Percentiles rank a stretch among this genome's conserved stretches.
Evolutionary conservation across 345 rosid genomes (phyloP).

Genomic region (Limnanthes douglasii): DNA sequence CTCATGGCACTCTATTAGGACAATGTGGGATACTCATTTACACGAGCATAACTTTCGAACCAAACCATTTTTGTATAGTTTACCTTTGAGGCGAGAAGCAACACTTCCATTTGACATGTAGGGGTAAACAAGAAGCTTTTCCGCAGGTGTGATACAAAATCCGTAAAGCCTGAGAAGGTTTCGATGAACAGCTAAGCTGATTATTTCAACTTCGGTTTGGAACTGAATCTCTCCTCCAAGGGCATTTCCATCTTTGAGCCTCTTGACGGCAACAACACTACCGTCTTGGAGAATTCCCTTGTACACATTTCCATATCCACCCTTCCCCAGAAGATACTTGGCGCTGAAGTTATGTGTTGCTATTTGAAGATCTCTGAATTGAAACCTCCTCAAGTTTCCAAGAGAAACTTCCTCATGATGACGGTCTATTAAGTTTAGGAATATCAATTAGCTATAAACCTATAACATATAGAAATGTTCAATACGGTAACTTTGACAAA

Average conservation of each 20-base stretch:
- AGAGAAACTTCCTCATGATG: slow-evolving; percentile 23
- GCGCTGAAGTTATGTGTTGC: slow-evolving; percentile 21
- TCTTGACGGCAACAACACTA: slow-evolving; percentile 20
- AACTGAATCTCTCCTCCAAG: slow-evolving; percentile 27
- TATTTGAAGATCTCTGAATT: slow-evolving; percentile 20
- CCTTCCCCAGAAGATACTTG: slow-evolving; percentile 21
- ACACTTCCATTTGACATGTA: slow-evolving; percentile 26
- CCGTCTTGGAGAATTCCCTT: slow-evolving; percentile 16
- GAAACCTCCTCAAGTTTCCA: slow-evolving; percentile 20
- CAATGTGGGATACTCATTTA: no score
- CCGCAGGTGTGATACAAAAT: slow-evolving; percentile 20
- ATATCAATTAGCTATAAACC: slow-evolving; percentile 1
- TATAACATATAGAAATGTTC: slow-evolving; percentile 5
- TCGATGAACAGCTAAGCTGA: slow-evolving; percentile 23
- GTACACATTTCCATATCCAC: slow-evolving; percentile 25
- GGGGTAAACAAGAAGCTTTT: slow-evolving; percentile 25
- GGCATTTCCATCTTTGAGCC: slow-evolving; percentile 22
- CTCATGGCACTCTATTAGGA: no score
- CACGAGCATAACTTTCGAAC: no score
- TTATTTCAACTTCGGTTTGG: slow-evolving; percentile 24
- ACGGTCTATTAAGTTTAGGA: slow-evolving; percentile 9
- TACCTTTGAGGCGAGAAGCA: slow-evolving; percentile 17
- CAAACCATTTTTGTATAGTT: not conserved
- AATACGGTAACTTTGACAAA: slow-evolving; percentile 12
- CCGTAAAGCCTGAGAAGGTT: slow-evolving; percentile 22